A percentile compares a stretch with the other conserved stretches of the same genome.
Conservation (phyloP, 495 filamentous ascomycete genomes). For the Penicillium pancosmium region DNA sequence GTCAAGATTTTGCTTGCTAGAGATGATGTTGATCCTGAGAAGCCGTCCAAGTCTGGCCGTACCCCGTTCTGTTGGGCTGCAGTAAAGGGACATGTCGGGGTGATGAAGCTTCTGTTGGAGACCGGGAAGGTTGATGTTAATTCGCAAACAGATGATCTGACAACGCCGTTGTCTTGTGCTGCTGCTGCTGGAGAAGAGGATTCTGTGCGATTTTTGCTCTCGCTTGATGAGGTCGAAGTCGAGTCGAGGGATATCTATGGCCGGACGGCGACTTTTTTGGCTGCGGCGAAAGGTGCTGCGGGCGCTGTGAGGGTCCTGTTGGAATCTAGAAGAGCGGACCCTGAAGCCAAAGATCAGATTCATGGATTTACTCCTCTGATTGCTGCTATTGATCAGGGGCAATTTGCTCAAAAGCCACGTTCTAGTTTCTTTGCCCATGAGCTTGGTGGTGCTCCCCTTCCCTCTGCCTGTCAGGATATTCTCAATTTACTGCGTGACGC, state of each 20-base stretch:
- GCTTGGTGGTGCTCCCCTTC: too few species aligned
- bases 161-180: not conserved
- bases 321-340: not conserved
- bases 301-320: not conserved
- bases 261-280: not conserved
- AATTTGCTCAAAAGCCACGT: not conserved
- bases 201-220: not conserved
- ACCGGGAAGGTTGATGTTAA: not conserved
- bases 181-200: not conserved
- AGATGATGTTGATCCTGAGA: not conserved
- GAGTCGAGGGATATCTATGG: not conserved
- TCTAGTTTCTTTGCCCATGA: too few species aligned
- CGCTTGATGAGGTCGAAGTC: not conserved
- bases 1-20: not conserved
- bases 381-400: not conserved
- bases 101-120: not conserved
- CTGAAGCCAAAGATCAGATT: not conserved
- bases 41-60: not conserved
- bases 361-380: not conserved
- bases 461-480: too few species aligned
- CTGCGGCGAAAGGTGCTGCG: not conserved
- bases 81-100: not conserved
- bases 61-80: not conserved
- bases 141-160: not conserved
- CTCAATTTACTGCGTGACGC: too few species aligned